Evolutionary conservation across 768 basidiomycete genomes (phyloP), one percentile per base, ranked within the genome.

Genomic region (Plicaturopsis crispa): DNA sequence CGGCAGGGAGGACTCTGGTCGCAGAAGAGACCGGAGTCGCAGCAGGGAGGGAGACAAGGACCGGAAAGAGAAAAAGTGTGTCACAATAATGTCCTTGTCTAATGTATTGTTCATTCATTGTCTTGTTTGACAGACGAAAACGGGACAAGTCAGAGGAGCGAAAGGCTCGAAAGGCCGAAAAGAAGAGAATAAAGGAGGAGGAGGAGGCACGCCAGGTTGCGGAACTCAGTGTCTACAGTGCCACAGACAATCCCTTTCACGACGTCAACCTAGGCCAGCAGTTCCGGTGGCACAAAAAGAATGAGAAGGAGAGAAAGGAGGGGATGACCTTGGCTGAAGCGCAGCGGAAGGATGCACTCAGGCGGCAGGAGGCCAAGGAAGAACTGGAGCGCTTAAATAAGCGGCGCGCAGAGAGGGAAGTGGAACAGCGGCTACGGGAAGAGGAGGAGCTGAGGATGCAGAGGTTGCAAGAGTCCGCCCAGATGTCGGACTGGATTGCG

Each of bases 251-350:
- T 54, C 96, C 96, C 0, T 99, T 98, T 68, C 90, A 96, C 62
- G 96, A 98, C 51, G 82, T 89, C 45, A 97, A 98, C 59, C 81
- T 98, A 22, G 84, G 82, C 16, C 89, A 97, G 55, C 90, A 93
- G 57, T 99, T 99, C 61, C 80, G 86, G 41, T 99, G 96, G 96
- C 88, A 92, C 65, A 99, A 99, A 72, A 99, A 99, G 67, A 76
- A 80, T 19, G 96, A 99, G 59, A 90, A 91, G 66, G 96, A 99
- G 57, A 75, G 78, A 51, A 97, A 94, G 62, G 65, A 78, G 43
- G 96, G 96, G 2, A 52, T 98, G 35, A 75, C 80, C 1, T 52
- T 79, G 1, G 80, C 79, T 0, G 96, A 99, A 52, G 69, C 84
- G 1, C 82, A 85, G 44, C 70, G 71, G 46, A 75, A 75, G 48